phyloP scores from a whole-genome alignment of 805 yeast genomes.

The Monosporozyma solicola region DNA sequence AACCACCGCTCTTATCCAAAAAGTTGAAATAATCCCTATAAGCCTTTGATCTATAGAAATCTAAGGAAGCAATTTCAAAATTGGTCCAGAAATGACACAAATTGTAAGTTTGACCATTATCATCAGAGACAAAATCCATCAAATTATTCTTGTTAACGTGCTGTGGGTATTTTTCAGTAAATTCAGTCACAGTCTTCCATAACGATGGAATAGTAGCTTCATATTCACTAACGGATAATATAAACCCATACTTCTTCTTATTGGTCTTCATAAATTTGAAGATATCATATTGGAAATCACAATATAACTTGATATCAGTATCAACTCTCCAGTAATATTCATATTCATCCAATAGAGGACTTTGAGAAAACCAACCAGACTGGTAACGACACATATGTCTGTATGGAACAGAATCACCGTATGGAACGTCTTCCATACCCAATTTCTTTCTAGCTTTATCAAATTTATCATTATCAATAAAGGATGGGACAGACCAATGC shows the following conservation, averaged over 20 bases:
- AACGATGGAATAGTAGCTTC: conserved; percentile 50
- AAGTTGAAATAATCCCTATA: conserved; percentile 53
- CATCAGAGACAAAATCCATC: conserved; percentile 54
- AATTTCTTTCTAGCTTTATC: conserved; percentile 37
- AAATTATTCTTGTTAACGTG: conserved; percentile 40
- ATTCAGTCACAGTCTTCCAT: conserved; percentile 49
- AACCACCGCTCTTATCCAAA: conserved; percentile 65
- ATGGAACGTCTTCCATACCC: conserved; percentile 38
- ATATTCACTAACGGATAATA: conserved; percentile 57
- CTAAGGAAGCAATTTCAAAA: conserved; percentile 66
- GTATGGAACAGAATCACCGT: conserved; percentile 53
- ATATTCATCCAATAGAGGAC: conserved; percentile 48
- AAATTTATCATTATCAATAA: conserved; percentile 49
- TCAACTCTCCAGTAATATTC: conserved; percentile 73
- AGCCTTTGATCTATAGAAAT: conserved; percentile 50
- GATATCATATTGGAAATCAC: conserved; percentile 57
- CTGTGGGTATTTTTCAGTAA: conserved; percentile 37
- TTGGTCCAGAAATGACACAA: conserved; percentile 79
- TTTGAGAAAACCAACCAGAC: conserved; percentile 51
- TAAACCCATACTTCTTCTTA: conserved; percentile 56
- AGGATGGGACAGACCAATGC: conserved; percentile 65
- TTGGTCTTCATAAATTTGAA: conserved; percentile 49
- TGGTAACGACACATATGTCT: conserved; percentile 55
- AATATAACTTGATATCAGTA: conserved; percentile 52
- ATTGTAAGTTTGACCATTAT: conserved; percentile 57